Evolutionary conservation across 257 asterid genomes (phyloP), one percentile per base, ranked within the genome.

Genomic region (Gentiana macrophylla): DNA sequence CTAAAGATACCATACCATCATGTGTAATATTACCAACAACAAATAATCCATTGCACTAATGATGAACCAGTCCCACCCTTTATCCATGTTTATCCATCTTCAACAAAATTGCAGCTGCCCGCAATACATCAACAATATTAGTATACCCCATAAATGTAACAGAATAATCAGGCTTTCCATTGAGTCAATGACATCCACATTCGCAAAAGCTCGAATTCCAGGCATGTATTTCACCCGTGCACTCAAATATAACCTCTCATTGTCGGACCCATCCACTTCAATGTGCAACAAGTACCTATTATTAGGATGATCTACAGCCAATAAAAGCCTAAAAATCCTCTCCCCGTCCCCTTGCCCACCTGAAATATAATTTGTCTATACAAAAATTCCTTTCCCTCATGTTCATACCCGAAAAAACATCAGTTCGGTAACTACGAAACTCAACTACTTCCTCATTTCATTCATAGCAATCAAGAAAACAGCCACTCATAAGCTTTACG

Each of bases 271-370:
- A 46, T 85, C 95, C 3, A 72, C 69, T 57, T 86, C 76, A 58
- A 88, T 78, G 53, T 91, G 98, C 76, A 91, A 78, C 74, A 91
- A 64, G 62, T 91, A 91, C 78, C 93, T 76, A 77, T 91, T 91
- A 78, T 97, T 80, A 12, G 98, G 98, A 62, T 91, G 97, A 79
- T 91, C 87, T 36, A 85, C 95, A 60, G 97, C 94, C 47, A 84
- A 75, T 65, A 91, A 53, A 32, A 91, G 78, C 70, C 98, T 84
- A 72, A 83, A 88, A 52, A 91, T 65, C 54, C 94, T 76, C 47
- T 83, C 95, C 4, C 32, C 81, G 52, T 91, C 95, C 11, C 94
- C 98, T 9, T 65, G 63, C 3, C 89, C 77, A 48, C 98, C 98
- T 1, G 80, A 83, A 52, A 91, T 91, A 70, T 88, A 88, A 74